Base-by-base conservation (phyloP, 1,284 basidiomycete species). In the Meira miltonrushii region DNA sequence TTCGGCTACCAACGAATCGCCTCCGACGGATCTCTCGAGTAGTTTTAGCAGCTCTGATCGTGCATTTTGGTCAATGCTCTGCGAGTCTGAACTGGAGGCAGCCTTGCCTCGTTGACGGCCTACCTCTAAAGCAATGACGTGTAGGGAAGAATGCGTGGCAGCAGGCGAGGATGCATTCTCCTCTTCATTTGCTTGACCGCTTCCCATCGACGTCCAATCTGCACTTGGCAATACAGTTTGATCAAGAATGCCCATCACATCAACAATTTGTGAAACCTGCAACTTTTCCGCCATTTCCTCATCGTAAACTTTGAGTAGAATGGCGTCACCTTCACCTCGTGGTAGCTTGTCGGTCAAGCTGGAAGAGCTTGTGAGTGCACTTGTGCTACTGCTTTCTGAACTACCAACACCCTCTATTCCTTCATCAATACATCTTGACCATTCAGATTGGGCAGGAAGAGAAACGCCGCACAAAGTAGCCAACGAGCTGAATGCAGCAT, bases 1-100 rank as follows among this genome's bases (percentile, higher is more conserved):
- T 78, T 92, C 87, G 10, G 90, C 89, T 0, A 86, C 87, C 2
- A 76, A 50, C 39, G 53, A 55, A 54, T 76, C 74, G 13, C 71
- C 69, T 17, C 57, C 59, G 10, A 74, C 54, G 0, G 58, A 62
- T 15, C 50, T 54, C 3, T 33, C 28, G 28, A 33, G 28, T 33
- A 33, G 8, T 33, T 33, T 3, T 33, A 33, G 8, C 28, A 33
- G 28, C 28, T 33, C 28, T 33, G 3, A 4, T 33, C 28, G 28
- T 33, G 8, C 28, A 33, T 33, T 33, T 33, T 33, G 28, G 8
- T 33, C 28, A 4, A 33, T 33, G 3, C 8, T 3, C 28, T 33
- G 28, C 4, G 3, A 4, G 28, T 33, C 8, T 33, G 28, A 33
- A 4, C 8, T 3, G 3, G 28, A 33, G 8, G 28, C 28, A 33